Base-by-base conservation (phyloP, 805 yeast species). In the Candida insectorum region DNA sequence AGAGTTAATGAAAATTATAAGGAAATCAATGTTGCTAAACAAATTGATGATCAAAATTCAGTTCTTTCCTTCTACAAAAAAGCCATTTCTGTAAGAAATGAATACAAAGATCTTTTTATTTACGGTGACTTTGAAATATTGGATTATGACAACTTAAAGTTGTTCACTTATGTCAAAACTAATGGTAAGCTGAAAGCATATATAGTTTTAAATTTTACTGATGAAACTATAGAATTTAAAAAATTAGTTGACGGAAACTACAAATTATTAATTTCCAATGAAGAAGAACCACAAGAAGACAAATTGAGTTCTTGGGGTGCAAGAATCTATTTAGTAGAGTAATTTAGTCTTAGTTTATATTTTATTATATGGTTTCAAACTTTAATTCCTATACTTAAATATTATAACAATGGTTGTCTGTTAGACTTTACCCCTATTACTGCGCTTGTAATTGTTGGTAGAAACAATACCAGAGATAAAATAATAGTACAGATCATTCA, bases 11-110 rank as follows among this genome's bases (percentile, higher is more conserved):
- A 71, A 38, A 69, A 69, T 47, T 75, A 67, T 55, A 53, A 50
- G 39, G 68, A 65, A 31, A 62, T 74, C 48, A 76, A 76, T 40
- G 79, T 65, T 15, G 67, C 59, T 5, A 51, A 62, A 3, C 77
- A 75, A 49, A 48, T 57, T n/a, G 41, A 59, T 28, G 75, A 75
- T 47, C 67, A 70, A 5, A 42, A 64, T 28, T 73, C 79, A 0
- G 57, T 72, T 19, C 58, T 65, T 42, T 47, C 52, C 40, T 75
- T 71, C 56, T 75, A 73, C 69, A 60, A 60, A 41, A 56, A 59
- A 41, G 62, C 70, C 5, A 48, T 75, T 41, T 43, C 46, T 26
- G 35, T 62, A 9, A 69, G 81, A 57, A 71, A 71, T 49, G 50
- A 52, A 26, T 49, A 63, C 56, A 62, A 60, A 42, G 74, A 72